These are phyloP conservation scores for Catunica adiposa DNA, from an alignment of 2,329 filamentous ascomycete genomes.

Conservation along the genomic window DNA sequence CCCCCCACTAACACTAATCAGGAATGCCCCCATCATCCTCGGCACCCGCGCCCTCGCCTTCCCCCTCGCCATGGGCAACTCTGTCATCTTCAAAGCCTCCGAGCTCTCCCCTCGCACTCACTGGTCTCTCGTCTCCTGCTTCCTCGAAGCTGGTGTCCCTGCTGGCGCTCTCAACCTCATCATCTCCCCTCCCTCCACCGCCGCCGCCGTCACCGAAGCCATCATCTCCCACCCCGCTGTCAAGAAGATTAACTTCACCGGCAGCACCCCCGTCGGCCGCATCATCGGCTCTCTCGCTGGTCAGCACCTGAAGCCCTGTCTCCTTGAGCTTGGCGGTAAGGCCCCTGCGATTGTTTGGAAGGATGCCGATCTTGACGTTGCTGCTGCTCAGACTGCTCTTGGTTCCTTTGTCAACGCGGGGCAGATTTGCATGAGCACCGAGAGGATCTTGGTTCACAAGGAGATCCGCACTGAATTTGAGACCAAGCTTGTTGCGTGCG, in stretches of 20 bases:
- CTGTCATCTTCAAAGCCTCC: conserved; percentile 54
- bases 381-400: conserved; percentile 49
- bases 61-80: conserved; percentile 65
- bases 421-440: conserved; percentile 77
- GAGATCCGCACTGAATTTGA: conserved; percentile 31
- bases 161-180: conserved; percentile 59
- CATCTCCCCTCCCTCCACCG: conserved; percentile 47
- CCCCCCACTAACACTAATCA: conserved; percentile 17
- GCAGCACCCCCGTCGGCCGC: conserved; percentile 55
- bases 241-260: conserved; percentile 78
- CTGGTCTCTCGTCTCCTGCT: conserved; percentile 43
- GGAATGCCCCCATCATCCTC: conserved; percentile 42
- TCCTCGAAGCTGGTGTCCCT: conserved; percentile 62
- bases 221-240: conserved; percentile 51
- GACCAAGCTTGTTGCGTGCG: conserved; percentile 24
- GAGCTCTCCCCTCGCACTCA: conserved; percentile 50
- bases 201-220: conserved; percentile 46
- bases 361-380: conserved; percentile 59
- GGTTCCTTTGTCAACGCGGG: conserved; percentile 60
- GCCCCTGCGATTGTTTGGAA: conserved; percentile 62
- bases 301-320: conserved; percentile 58
- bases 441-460: conserved; percentile 48
- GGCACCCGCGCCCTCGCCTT: conserved; percentile 38
- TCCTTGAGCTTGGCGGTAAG: conserved; percentile 75
- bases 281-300: conserved; percentile 56